These are phyloP conservation scores for Linderniella brevidens DNA, from an alignment of 257 asterid genomes.

Conservation along the genomic window DNA sequence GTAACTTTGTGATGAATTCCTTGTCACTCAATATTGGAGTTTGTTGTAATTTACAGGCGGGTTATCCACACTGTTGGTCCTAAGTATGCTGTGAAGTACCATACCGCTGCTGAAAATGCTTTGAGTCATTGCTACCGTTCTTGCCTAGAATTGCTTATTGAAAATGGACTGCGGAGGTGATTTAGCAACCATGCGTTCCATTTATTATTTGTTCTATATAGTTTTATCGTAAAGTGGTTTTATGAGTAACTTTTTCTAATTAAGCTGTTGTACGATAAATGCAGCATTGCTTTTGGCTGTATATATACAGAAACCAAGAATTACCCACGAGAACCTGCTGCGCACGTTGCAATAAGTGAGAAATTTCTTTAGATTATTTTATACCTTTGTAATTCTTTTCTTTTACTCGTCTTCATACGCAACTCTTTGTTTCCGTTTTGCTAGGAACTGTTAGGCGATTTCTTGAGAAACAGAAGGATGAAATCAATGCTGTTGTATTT, in stretches of 20 bases:
- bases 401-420: neutral
- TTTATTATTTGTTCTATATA: conserved; percentile 4
- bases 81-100: conserved; percentile 90
- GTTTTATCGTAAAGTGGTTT: conserved; percentile 1
- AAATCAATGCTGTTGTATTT: conserved; percentile 62
- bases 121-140: conserved; percentile 90
- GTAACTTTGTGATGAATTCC: neutral
- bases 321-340: conserved; percentile 99
- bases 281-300: conserved; percentile 94
- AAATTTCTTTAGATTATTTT: conserved; percentile 3
- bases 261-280: conserved; percentile 14
- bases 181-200: conserved; percentile 7
- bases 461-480: conserved; percentile 84
- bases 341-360: conserved; percentile 96
- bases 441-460: conserved; percentile 90
- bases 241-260: conserved; percentile 4
- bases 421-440: conserved; percentile 11
- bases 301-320: conserved; percentile 85
- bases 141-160: conserved; percentile 50
- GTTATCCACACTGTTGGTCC: conserved; percentile 98
- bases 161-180: conserved; percentile 50
- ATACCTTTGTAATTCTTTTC: neutral
- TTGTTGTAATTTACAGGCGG: conserved; percentile 43
- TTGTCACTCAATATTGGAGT: neutral
- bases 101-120: conserved; percentile 97